Percentiles rank a stretch among this genome's conserved stretches.
phyloP scores from a whole-genome alignment of 352 stramenopile species.

The Aphanomyces euteiches region DNA sequence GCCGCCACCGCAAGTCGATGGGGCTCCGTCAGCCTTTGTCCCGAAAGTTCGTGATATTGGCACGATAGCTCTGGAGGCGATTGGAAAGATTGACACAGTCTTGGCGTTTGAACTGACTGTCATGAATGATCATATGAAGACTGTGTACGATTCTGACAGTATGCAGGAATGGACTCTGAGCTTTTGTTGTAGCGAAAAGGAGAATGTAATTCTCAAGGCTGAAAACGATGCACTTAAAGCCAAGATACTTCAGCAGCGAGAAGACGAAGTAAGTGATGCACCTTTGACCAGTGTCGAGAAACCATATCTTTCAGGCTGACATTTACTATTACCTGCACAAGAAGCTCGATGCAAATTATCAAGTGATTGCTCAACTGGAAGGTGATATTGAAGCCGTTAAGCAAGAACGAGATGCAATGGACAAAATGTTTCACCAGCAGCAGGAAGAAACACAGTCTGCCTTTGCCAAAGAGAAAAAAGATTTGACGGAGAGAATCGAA shows the following conservation, averaged over 20 bases:
- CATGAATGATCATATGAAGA: slow-evolving; percentile 30
- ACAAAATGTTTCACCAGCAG: slow-evolving; percentile 32
- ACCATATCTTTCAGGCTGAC: slow-evolving; percentile 61
- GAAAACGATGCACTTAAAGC: slow-evolving; percentile 28
- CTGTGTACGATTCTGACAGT: background rate
- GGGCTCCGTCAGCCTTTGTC: background rate
- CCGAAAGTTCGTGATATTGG: slow-evolving; percentile 30
- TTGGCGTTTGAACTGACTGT: slow-evolving; percentile 26
- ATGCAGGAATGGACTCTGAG: background rate
- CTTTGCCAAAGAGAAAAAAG: slow-evolving; percentile 31
- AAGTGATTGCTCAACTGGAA: slow-evolving; percentile 60
- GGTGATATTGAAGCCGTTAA: slow-evolving; percentile 38
- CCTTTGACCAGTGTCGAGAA: slow-evolving; percentile 30
- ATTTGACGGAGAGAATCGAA: slow-evolving; percentile 32
- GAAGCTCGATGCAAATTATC: slow-evolving; percentile 76
- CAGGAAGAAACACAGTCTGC: slow-evolving; percentile 30
- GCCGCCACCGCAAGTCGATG: background rate
- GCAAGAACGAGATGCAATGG: slow-evolving; percentile 27
- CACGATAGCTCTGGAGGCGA: slow-evolving; percentile 27
- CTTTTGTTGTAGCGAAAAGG: slow-evolving; percentile 33
- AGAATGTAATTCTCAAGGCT: slow-evolving; percentile 47
- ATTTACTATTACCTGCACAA: slow-evolving; percentile 86
- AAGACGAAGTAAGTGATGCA: slow-evolving; percentile 35
- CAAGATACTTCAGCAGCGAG: slow-evolving; percentile 27
- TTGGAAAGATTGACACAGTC: slow-evolving; percentile 30